phyloP scores from a whole-genome alignment of 805 yeast genomes.

The Candida schatavii region DNA sequence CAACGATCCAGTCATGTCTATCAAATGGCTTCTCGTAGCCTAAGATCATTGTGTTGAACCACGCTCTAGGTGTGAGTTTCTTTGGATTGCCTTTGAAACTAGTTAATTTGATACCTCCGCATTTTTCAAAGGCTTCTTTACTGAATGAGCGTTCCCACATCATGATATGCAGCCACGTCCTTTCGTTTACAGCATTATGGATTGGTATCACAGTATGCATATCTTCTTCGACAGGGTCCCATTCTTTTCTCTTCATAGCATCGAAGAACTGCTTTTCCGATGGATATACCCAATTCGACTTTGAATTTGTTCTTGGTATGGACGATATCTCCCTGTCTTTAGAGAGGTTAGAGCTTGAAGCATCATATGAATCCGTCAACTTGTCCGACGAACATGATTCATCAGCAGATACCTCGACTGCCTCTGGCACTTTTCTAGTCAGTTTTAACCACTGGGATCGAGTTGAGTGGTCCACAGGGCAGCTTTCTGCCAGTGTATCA shows the following conservation, averaged over 20 bases:
- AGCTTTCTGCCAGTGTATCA: constrained; percentile 16
- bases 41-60: constrained; percentile 55
- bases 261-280: constrained; percentile 92
- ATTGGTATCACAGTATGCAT: constrained; percentile 92
- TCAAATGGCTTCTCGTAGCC: constrained; percentile 87
- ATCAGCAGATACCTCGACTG: constrained; percentile 33
- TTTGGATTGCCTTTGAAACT: constrained; percentile 87
- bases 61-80: constrained; percentile 84
- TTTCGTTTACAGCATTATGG: constrained; percentile 89
- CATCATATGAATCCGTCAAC: constrained; percentile 30
- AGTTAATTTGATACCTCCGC: constrained; percentile 84
- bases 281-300: constrained; percentile 87
- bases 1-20: constrained; percentile 91
- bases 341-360: constrained; percentile 43
- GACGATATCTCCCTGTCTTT: constrained; percentile 75
- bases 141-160: constrained; percentile 72
- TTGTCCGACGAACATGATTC: constrained; percentile 46
- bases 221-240: constrained; percentile 78
- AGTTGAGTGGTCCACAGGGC: constrained; percentile 40
- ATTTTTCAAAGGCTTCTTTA: constrained; percentile 43
- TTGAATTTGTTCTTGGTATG: constrained; percentile 69
- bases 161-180: constrained; percentile 83
- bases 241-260: constrained; percentile 88
- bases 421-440: constrained; percentile 30
- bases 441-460: constrained; percentile 37